phyloP scores from a whole-genome alignment of 306 rosid species.

The Vigna nakashimae region DNA sequence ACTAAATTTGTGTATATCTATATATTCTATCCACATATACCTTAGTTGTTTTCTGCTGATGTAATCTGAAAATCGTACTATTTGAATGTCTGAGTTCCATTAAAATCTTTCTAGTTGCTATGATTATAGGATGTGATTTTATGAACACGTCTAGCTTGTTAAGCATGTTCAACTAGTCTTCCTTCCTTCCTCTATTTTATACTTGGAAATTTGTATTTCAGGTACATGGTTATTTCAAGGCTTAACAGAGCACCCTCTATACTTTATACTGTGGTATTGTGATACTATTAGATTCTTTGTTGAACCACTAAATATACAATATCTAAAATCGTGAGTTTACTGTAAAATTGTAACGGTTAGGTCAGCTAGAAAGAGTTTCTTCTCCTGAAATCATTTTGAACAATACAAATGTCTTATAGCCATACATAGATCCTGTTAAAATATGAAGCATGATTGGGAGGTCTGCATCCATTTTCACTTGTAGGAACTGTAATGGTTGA shows the following conservation, averaged over 20 bases:
- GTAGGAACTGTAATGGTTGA: slow-evolving; percentile 9
- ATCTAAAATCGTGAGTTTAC: slow-evolving; percentile 37
- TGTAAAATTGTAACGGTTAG: slow-evolving; percentile 5
- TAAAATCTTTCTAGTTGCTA: slow-evolving; percentile 18
- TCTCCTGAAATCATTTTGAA: not conserved
- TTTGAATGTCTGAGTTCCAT: slow-evolving; percentile 22
- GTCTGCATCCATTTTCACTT: slow-evolving; percentile 21
- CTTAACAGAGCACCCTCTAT: slow-evolving; percentile 73
- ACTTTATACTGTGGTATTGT: slow-evolving; percentile 88
- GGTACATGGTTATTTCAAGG: slow-evolving; percentile 88
- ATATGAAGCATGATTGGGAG: slow-evolving; percentile 1
- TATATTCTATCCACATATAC: slow-evolving; percentile 29
- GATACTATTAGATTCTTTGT: slow-evolving; percentile 30
- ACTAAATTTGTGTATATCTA: slow-evolving; percentile 3
- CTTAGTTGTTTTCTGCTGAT: not conserved
- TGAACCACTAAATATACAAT: slow-evolving; percentile 19
- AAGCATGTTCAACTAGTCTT: slow-evolving; percentile 18
- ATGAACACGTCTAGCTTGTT: slow-evolving; percentile 7
- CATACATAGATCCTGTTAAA: slow-evolving; percentile 13
- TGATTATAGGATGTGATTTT: slow-evolving; percentile 35
- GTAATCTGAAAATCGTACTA: slow-evolving; percentile 14
- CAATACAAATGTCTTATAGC: slow-evolving; percentile 12
- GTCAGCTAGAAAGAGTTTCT: slow-evolving; percentile 11
- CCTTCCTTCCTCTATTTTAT: slow-evolving; percentile 44
- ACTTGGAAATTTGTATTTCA: slow-evolving; percentile 57